Evolutionary conservation across 2,329 filamentous ascomycete genomes (phyloP), one percentile per base, ranked within the genome.

Genomic region (Scedosporium aurantiacum): DNA sequence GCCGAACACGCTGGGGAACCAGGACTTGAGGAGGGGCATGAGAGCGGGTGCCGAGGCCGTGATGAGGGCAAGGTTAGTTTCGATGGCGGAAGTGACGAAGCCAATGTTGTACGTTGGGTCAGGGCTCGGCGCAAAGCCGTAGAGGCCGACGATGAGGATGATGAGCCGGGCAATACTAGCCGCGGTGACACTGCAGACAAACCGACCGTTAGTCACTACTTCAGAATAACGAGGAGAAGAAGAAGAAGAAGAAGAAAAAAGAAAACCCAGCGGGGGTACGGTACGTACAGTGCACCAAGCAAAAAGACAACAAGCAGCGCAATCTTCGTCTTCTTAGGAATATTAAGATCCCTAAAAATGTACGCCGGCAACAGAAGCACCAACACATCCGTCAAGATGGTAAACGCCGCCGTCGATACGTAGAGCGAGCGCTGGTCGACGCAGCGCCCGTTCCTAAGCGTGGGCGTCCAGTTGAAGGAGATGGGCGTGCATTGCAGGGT

Each of bases 401-500:
- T 76, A 16, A 77, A 64, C 1, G 67, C 68, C 2, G 74, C 71
- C 10, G 67, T 69, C 12, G 70, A 64, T 3, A 76, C 68, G 61
- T 74, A 74, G 40, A 70, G 67, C 41, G 63, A 64, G 1, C 54
- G 62, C 50, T 66, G 65, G 10, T 71, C 64, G 45, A 78, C 68
- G 47, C 76, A 78, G 6, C 67, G 69, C 0, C 69, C 68, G 8
- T 64, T 64, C 0, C 65, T 64, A 2, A 69, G 27, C 0, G 63
- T 59, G 0, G 61, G 62, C 5, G 73, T 64, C 70, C 74, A 77
- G 56, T 69, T 69, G 32, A 67, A 67, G 6, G 67, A 65, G 32
- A 76, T 65, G 0, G 74, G 74, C 8, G 66, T 68, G 62, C 75
- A 77, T 60, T 78, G 74, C 57, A 78, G 74, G 1, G 76, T 52